Conservation (phyloP, 257 asterid genomes). For the Solanum tarijense region DNA sequence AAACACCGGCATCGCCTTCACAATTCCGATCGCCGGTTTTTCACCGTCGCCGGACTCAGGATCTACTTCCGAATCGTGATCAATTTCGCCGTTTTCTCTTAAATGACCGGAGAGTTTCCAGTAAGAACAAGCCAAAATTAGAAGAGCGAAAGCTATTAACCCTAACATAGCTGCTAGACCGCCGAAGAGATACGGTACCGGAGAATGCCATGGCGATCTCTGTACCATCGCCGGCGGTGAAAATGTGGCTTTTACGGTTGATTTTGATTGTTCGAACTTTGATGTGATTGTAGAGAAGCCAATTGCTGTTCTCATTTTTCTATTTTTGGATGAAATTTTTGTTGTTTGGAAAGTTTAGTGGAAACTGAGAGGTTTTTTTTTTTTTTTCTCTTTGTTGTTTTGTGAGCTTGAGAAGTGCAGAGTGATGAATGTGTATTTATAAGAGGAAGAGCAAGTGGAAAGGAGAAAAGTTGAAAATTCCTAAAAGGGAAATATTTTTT, state of each 20-base stretch:
- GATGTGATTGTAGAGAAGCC: neutral
- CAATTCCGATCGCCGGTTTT: constrained; percentile 5
- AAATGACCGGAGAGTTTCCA: constrained; percentile 61
- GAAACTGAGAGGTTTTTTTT: neutral
- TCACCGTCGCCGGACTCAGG: constrained; percentile 35
- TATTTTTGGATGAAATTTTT: neutral
- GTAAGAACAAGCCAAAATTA: constrained; percentile 74
- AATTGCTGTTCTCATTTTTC: neutral
- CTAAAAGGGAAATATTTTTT: neutral
- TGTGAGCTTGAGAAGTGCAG: neutral
- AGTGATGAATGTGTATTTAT: neutral
- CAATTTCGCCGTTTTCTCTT: constrained; percentile 15
- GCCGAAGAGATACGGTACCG: constrained; percentile 86
- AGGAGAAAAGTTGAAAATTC: neutral
- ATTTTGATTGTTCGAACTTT: neutral
- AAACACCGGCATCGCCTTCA: constrained; percentile 21
- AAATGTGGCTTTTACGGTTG: neutral
- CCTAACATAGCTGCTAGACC: constrained; percentile 89
- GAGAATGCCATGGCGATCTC: constrained; percentile 84
- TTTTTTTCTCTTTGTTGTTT: neutral
- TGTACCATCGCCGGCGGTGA: constrained; percentile 8
- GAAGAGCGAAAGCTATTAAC: constrained; percentile 73
- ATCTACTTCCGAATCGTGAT: constrained; percentile 5
- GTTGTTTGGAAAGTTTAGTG: neutral
- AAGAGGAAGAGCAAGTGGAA: neutral